Evolutionary conservation across 805 yeast species (phyloP), one percentile per base, ranked within the genome.

Genomic region (Suhomyces sp.): DNA sequence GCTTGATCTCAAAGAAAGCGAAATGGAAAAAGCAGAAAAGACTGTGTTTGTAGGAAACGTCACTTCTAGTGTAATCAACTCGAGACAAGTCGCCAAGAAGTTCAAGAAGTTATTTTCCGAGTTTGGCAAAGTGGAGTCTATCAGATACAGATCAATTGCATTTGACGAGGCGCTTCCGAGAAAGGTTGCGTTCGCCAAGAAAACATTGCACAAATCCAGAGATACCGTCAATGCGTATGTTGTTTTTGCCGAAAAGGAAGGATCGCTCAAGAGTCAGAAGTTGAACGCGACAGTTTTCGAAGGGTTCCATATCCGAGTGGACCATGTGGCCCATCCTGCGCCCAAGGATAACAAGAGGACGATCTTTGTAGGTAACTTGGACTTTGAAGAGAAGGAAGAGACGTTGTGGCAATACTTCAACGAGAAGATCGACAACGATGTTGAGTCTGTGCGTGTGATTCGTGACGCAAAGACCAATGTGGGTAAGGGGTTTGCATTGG

Each of bases 401-500:
- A 79, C 84, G 33, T 75, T 94, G 35, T 94, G 97, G 96, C 79
- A 76, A 50, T 90, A 86, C 67, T 94, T 94, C 73, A 77, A 76
- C 55, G 56, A 66, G 7, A 73, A 75, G 36, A 61, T 69, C 36
- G 69, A 66, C 35, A 72, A 71, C 44, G 85, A 82, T 26, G 87
- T 94, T 51, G 96, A 91, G 67, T 86, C 88, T 57, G 97, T 94
- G 31, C 83, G 99, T 69, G 81, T 94, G 46, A 82, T 94, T 33
- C 84, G 99, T 66, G 99, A 94, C 67, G 73, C 96, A 15, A 90
- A 90, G 73, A 93, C 97, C 22, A 93, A 94, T 63, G 77, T 93
- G 54, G 99, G 99, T 57, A 94, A 94, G 73, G 99, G 99, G 5
- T 92, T 94, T 73, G 99, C 97, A 5, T 89, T 92, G 67, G 91